Conservation (phyloP, 208 protist species). For the Acanthamoeba royreba region DNA sequence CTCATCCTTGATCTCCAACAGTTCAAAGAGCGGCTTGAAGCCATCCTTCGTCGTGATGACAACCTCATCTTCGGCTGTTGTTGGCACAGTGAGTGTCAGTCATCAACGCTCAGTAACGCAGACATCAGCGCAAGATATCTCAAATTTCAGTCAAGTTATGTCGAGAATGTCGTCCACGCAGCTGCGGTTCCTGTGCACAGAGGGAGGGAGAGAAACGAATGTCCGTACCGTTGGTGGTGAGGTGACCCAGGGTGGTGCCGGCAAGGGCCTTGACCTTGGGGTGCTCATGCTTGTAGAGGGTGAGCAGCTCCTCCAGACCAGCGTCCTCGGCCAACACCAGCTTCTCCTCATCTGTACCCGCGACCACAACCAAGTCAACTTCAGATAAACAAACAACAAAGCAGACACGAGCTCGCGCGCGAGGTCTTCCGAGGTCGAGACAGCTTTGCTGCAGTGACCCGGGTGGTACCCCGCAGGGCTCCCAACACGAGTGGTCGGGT, state of each 20-base stretch:
- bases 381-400: not conserved
- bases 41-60: not conserved
- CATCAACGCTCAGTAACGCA: too few species aligned
- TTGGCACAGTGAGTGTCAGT: not conserved
- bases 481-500: too few species aligned
- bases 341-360: not conserved
- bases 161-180: too few species aligned
- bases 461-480: too few species aligned
- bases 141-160: too few species aligned
- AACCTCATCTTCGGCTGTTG: not conserved
- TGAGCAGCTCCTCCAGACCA: conserved; percentile 10
- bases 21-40: not conserved
- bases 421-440: too few species aligned
- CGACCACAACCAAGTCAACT: not conserved
- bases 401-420: not conserved
- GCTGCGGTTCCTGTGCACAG: too few species aligned
- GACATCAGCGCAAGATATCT: too few species aligned
- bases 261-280: conserved; percentile 27
- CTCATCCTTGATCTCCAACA: conserved; percentile 26
- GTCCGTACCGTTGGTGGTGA: not conserved
- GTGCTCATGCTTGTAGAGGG: conserved; percentile 24
- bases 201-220: too few species aligned
- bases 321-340: not conserved
- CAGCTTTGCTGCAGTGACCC: too few species aligned
- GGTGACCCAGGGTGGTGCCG: not conserved